Evolutionary conservation across 2,329 filamentous ascomycete species (phyloP).

Genomic region (Trichoderma sp.): DNA sequence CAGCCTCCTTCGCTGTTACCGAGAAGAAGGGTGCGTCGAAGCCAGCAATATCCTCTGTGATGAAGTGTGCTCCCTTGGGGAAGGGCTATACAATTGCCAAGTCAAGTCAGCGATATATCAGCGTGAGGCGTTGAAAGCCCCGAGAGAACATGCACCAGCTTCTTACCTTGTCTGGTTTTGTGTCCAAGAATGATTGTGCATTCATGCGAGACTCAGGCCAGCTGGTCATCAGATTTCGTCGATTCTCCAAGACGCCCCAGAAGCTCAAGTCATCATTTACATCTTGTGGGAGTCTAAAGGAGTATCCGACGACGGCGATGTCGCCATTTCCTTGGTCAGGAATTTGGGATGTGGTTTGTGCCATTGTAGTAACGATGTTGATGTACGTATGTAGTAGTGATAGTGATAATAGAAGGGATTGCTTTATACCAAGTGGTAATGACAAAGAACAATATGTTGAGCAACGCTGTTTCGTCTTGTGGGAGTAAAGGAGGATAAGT

Average conservation of each 20-base stretch:
- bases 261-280: slow-evolving; percentile 34
- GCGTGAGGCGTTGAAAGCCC: too few species aligned
- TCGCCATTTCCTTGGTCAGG: background rate
- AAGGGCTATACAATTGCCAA: background rate
- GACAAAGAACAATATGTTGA: too few species aligned
- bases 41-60: background rate
- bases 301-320: slow-evolving; percentile 40
- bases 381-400: too few species aligned
- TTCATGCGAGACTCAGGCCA: slow-evolving; percentile 37
- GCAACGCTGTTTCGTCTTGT: too few species aligned
- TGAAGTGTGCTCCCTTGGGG: slow-evolving; percentile 7
- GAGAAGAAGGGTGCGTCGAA: slow-evolving; percentile 34
- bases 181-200: slow-evolving; percentile 29
- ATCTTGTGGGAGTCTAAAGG: slow-evolving; percentile 41
- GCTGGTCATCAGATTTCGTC: slow-evolving; percentile 34
- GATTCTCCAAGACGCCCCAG: slow-evolving; percentile 37
- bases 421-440: too few species aligned
- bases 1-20: slow-evolving; percentile 27
- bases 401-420: too few species aligned
- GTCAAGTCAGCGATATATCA: background rate
- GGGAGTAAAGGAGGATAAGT: too few species aligned
- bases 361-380: too few species aligned
- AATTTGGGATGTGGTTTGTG: too few species aligned
- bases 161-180: slow-evolving; percentile 8
- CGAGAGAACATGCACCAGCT: too few species aligned